Base-by-base conservation (phyloP, 805 yeast species). In the Candida corydali region DNA sequence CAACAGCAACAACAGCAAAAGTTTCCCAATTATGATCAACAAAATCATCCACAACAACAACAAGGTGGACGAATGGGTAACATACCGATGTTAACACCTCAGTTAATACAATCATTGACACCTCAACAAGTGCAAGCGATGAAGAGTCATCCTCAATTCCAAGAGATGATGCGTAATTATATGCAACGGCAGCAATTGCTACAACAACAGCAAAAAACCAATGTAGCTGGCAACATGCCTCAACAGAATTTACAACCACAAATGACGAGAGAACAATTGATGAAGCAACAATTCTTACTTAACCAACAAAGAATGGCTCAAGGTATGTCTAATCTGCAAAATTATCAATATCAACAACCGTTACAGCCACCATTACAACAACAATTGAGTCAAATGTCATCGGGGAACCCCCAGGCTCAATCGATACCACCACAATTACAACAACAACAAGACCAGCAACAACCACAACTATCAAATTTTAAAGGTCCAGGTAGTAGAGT, bases 121-220 rank as follows among this genome's bases (percentile, higher is more conserved):
- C 69, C 72, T 16, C 69, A 65, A 45, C 73, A 63, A 38, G 54
- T 64, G 29, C 70, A 65, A 43, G 70, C 63, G 39, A 50, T 65
- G 39, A 61, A 61, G 41, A 61, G 52, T 43, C 73, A 65, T 46
- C 69, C 70, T 3, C 73, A 65, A 43, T 61, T 63, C 37, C 72
- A 61, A 46, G 61, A 61, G 22, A 61, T 63, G 42, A 52, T 70
- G 56, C 50, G 63, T 33, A 57, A 54, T 42, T 65, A 65, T 51
- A 52, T 62, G 43, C 71, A 61, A 44, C 50, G 63, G 31, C 50
- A 45, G 42, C 65, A 57, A 33, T 55, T 50, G 22, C 54, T 53
- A 40, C 66, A 61, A 41, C 68, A 60, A n/a, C 28, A 39, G 20
- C 43, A 63, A 36, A 52, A 40, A 31, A 40, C 18, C 23, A 38